Evolutionary conservation across 2,329 filamentous ascomycete species (phyloP).

Genomic region (Aspergillus latus): DNA sequence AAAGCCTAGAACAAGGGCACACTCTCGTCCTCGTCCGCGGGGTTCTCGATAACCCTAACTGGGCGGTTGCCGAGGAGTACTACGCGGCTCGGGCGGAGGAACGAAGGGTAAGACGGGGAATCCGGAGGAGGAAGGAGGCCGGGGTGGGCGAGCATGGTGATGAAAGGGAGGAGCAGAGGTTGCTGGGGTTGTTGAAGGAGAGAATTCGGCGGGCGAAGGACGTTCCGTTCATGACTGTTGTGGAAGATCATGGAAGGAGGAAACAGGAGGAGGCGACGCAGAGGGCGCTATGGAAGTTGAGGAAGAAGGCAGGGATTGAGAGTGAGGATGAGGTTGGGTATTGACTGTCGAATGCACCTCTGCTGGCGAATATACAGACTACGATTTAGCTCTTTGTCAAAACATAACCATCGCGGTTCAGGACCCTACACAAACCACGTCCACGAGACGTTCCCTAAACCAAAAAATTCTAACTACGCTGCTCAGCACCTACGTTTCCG

Average conservation of each 20-base stretch:
- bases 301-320: slow-evolving; percentile 39
- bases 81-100: slow-evolving; percentile 41
- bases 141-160: background rate
- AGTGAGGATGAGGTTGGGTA: slow-evolving; percentile 41
- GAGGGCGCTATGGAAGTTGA: slow-evolving; percentile 39
- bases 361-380: background rate
- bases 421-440: no score
- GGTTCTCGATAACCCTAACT: slow-evolving; percentile 45
- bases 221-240: slow-evolving; percentile 44
- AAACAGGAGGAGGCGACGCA: slow-evolving; percentile 28
- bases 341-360: slow-evolving; percentile 15
- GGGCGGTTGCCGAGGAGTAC: slow-evolving; percentile 47
- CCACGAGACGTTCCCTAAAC: no score
- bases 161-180: slow-evolving; percentile 12
- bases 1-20: slow-evolving; percentile 35
- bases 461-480: no score
- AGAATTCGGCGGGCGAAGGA: slow-evolving; percentile 38
- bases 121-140: slow-evolving; percentile 21
- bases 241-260: slow-evolving; percentile 34
- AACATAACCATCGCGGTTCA: no score
- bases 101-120: slow-evolving; percentile 27
- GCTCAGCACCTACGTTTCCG: no score
- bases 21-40: slow-evolving; percentile 52
- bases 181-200: slow-evolving; percentile 32
- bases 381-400: no score